phyloP scores from a whole-genome alignment of 768 basidiomycete genomes.

The Mrakia gelida region DNA sequence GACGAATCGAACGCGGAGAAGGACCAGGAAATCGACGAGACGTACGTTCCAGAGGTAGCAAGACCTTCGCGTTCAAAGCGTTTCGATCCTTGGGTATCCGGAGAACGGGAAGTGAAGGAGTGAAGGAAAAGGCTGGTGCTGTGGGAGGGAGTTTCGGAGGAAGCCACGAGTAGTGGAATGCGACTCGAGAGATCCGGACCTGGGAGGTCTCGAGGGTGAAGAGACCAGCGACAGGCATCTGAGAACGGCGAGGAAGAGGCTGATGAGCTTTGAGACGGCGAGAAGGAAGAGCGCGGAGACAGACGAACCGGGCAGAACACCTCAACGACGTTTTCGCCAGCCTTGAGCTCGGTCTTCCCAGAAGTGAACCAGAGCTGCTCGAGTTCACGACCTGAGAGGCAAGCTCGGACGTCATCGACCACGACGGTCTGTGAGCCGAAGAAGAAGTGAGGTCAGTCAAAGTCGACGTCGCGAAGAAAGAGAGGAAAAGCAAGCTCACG shows the following conservation, averaged over 20 bases:
- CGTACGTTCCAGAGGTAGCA: conserved; percentile 42
- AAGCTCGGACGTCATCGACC: conserved; percentile 60
- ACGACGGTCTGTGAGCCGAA: conserved; percentile 52
- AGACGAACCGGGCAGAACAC: conserved; percentile 68
- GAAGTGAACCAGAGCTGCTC: conserved; percentile 59
- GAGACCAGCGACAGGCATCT: conserved; percentile 68
- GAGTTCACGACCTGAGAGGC: conserved; percentile 60
- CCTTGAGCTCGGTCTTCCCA: conserved; percentile 49
- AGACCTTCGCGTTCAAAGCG: conserved; percentile 60
- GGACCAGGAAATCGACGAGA: not conserved
- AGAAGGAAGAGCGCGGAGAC: not conserved
- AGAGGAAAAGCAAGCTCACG: conserved; percentile 50
- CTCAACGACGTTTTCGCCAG: conserved; percentile 58
- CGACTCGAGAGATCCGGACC: conserved; percentile 59
- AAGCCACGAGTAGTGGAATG: conserved; percentile 57
- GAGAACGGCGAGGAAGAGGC: not conserved
- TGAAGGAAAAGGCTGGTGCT: not conserved
- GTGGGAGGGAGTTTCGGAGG: conserved; percentile 9
- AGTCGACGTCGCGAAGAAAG: conserved; percentile 26
- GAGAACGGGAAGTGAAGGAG: conserved; percentile 46
- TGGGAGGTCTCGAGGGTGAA: conserved; percentile 67
- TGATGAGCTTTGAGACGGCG: not conserved
- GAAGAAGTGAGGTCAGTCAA: not conserved
- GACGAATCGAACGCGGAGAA: not conserved
- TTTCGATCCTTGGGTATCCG: conserved; percentile 60